Evolutionary conservation across 106 monocot genomes (phyloP), one percentile per base, ranked within the genome.

Genomic region (Gastrodia elata): DNA sequence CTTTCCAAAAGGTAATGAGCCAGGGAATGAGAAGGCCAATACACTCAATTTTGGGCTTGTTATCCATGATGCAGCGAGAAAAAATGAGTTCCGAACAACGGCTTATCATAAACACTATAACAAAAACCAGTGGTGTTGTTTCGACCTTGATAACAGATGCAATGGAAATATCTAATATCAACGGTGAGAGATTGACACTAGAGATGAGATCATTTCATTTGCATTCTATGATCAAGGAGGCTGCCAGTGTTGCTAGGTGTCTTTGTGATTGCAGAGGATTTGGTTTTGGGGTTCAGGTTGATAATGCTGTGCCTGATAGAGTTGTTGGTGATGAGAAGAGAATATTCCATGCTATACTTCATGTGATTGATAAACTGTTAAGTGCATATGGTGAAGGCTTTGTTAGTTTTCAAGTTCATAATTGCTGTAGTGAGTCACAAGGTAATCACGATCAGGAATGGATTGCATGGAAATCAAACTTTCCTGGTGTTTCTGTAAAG

Each of bases 261-360:
- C 83, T 91, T 43, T 91, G 91, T 75, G 69, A 79, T 73, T 78
- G 28, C 64, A 79, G 74, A 24, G 81, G 83, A 33, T 77, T 91
- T 73, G 73, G 71, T 77, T 91, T 91, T 64, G 71, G 41, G 2
- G 59, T 91, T 70, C 81, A 80, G 64, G 65, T 91, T 49, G 81
- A 85, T 2, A 78, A 79, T 73, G 56, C 41, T 20, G 28, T 88
- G 9, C 81, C 85, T n/a, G 73, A 85, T 36, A 48, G 20, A 8
- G 91, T 88, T 10, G 39, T 85, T 36, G 91, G 91, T 13, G 91
- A 88, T 70, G 91, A 91, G 61, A 85, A 83, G 57, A 74, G 87
- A 52, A 78, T 88, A 33, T 79, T 91, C 76, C 91, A 91, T 75
- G 85, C 83, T 10, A 76, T 91, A 75, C 32, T 88, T 75, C 87